Evolutionary conservation across 805 yeast species (phyloP).

Genomic region (Geotrichum ghanense): DNA sequence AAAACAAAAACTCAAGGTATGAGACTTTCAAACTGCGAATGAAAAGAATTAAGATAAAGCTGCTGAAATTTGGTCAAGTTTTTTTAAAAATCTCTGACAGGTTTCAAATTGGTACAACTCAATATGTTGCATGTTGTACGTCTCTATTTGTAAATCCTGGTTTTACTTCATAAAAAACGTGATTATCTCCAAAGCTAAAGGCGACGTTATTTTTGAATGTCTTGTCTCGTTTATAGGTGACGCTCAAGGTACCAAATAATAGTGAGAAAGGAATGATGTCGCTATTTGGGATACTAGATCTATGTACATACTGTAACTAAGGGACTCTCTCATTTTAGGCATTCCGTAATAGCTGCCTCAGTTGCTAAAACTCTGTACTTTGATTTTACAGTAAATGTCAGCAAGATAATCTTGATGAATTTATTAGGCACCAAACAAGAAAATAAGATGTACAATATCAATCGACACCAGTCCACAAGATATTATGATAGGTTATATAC

Average conservation of each 20-base stretch:
- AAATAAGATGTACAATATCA: no score
- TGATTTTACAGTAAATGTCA: slow-evolving; percentile 25
- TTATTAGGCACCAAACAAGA: no score
- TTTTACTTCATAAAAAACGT: slow-evolving; percentile 40
- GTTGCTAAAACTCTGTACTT: slow-evolving; percentile 44
- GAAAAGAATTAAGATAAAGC: slow-evolving; percentile 30
- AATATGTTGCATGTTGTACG: slow-evolving; percentile 57
- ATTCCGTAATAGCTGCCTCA: slow-evolving; percentile 33
- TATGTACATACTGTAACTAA: slow-evolving; percentile 43
- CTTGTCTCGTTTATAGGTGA: slow-evolving; percentile 36
- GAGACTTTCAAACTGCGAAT: slow-evolving; percentile 26
- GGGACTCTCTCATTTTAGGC: slow-evolving; percentile 36
- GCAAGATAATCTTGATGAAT: no score
- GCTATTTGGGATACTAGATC: slow-evolving; percentile 54
- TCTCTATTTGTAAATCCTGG: slow-evolving; percentile 42
- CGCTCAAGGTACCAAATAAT: slow-evolving; percentile 41
- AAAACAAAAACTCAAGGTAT: slow-evolving; percentile 43
- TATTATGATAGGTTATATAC: no score
- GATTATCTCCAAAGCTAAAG: slow-evolving; percentile 41
- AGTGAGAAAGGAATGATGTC: slow-evolving; percentile 40
- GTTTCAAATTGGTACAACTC: slow-evolving; percentile 40
- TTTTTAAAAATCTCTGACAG: slow-evolving; percentile 15
- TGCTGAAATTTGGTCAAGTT: slow-evolving; percentile 30
- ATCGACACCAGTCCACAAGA: no score
- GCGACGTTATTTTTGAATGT: slow-evolving; percentile 36